Evolutionary conservation across 2,329 filamentous ascomycete species (phyloP).

Genomic region (Myriosclerotinia scirpicola): DNA sequence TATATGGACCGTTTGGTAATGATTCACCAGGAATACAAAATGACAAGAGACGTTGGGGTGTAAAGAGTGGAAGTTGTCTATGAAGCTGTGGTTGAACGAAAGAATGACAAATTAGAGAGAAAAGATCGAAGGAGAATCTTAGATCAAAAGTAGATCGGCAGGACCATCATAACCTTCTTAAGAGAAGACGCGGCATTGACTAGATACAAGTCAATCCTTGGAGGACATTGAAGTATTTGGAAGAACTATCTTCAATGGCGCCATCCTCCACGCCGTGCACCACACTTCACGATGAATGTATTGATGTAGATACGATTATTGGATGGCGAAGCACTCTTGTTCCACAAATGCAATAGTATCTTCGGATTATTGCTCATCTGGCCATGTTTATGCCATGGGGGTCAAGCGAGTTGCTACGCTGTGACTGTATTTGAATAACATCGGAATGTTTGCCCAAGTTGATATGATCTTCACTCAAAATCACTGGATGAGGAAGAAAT

Average conservation of each 20-base stretch:
- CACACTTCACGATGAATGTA: conserved; percentile 13
- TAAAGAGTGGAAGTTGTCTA: background rate
- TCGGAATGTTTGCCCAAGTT: conserved; percentile 14
- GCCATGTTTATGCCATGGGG: background rate
- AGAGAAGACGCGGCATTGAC: conserved; percentile 7
- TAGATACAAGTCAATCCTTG: conserved; percentile 3
- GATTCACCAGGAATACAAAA: background rate
- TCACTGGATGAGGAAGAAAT: conserved; percentile 10
- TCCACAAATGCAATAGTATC: background rate
- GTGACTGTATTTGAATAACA: background rate
- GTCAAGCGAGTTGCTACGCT: background rate
- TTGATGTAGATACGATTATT: conserved; percentile 6
- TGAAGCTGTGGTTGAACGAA: conserved; percentile 1
- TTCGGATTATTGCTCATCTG: conserved; percentile 1
- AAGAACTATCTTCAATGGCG: background rate
- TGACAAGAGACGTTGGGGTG: background rate
- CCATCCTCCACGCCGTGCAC: background rate
- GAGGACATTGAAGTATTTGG: background rate
- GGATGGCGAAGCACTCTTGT: conserved; percentile 14
- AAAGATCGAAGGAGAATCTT: background rate
- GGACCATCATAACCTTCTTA: conserved; percentile 11
- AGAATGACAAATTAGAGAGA: conserved; percentile 9
- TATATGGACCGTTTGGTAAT: background rate
- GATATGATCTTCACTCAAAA: conserved; percentile 1
- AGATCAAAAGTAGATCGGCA: conserved; percentile 1